phyloP scores from a whole-genome alignment of 805 yeast genomes.

The Saturnispora serradocipensis region DNA sequence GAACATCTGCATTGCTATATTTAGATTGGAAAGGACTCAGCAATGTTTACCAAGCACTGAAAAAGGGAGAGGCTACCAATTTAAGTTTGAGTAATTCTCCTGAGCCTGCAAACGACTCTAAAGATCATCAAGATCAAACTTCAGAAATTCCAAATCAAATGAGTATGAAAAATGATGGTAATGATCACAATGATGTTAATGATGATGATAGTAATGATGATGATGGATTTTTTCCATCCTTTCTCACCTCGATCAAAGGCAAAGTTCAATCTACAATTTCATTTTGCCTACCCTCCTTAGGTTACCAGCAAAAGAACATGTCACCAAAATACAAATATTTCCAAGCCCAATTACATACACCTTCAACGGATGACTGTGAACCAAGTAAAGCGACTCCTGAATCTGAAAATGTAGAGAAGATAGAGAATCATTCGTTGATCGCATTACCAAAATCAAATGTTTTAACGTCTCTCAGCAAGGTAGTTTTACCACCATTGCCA shows the following conservation, averaged over 20 bases:
- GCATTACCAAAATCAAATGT: slow-evolving; percentile 65
- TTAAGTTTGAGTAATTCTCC: slow-evolving; percentile 1
- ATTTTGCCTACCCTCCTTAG: slow-evolving; percentile 31
- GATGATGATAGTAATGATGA: background rate
- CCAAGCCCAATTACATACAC: slow-evolving; percentile 18
- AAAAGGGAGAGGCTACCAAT: slow-evolving; percentile 10
- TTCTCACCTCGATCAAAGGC: slow-evolving; percentile 16
- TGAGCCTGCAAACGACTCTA: background rate
- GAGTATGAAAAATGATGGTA: slow-evolving; percentile 5
- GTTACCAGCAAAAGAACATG: slow-evolving; percentile 13
- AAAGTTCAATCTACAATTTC: slow-evolving; percentile 35
- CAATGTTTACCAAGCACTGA: slow-evolving; percentile 32
- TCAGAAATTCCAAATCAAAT: slow-evolving; percentile 27
- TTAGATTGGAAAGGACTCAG: slow-evolving; percentile 75
- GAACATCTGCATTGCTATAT: slow-evolving; percentile 80
- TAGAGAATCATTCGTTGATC: background rate
- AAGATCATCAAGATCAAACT: slow-evolving; percentile 2
- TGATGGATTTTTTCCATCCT: background rate
- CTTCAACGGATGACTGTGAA: background rate
- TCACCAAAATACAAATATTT: slow-evolving; percentile 21
- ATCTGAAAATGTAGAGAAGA: slow-evolving; percentile 10
- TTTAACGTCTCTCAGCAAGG: slow-evolving; percentile 66
- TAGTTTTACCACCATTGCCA: slow-evolving; percentile 76
- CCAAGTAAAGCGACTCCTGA: slow-evolving; percentile 13
- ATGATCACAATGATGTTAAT: background rate